Conservation (phyloP, 495 filamentous ascomycete genomes). For the Xylaria nigripes region DNA sequence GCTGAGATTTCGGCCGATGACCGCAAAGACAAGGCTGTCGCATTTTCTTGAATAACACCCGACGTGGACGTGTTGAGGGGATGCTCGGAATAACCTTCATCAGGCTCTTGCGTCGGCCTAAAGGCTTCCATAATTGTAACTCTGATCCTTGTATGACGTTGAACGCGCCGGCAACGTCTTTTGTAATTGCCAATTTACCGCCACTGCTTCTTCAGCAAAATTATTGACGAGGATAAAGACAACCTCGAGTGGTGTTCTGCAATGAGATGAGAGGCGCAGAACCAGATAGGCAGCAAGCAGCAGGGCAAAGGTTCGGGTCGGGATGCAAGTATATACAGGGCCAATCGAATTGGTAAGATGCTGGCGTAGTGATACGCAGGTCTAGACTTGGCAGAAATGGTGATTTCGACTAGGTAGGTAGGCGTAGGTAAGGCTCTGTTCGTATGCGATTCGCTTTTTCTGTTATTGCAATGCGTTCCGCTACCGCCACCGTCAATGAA, state of each 20-base stretch:
- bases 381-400: not conserved
- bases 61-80: slow-evolving; percentile 39
- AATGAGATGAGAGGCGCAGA: not conserved
- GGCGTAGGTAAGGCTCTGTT: too few species aligned
- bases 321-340: slow-evolving; percentile 1
- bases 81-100: slow-evolving; percentile 54
- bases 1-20: slow-evolving; percentile 30
- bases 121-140: slow-evolving; percentile 28
- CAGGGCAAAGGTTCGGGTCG: not conserved
- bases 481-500: not conserved
- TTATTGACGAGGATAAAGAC: not conserved
- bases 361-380: slow-evolving; percentile 2
- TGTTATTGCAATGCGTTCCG: not conserved
- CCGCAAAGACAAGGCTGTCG: slow-evolving; percentile 17
- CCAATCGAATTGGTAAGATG: slow-evolving; percentile 4
- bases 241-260: not conserved
- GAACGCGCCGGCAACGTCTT: slow-evolving; percentile 4
- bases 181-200: not conserved
- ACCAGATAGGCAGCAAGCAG: slow-evolving; percentile 1
- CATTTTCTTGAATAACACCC: slow-evolving; percentile 15
- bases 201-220: not conserved
- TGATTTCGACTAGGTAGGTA: not conserved
- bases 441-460: too few species aligned
- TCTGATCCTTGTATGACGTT: not conserved
- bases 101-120: slow-evolving; percentile 34